phyloP scores from a whole-genome alignment of 768 basidiomycete genomes.

The Boletus rufocinnamomeus region DNA sequence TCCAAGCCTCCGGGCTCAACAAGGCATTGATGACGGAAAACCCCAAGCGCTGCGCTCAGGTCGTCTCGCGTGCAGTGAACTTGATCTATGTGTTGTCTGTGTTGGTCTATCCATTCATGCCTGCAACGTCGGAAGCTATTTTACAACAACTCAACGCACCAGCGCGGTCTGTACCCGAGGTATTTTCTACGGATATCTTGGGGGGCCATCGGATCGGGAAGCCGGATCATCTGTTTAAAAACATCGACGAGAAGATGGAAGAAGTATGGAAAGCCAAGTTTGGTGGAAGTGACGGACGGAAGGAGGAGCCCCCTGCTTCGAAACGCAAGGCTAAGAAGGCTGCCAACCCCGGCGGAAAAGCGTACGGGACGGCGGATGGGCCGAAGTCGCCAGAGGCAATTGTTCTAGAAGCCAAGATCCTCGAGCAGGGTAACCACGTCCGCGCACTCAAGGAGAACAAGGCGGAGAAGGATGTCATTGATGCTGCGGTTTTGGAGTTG shows the following conservation, averaged over 20 bases:
- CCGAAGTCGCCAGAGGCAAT: constrained; percentile 74
- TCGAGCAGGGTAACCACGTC: constrained; percentile 74
- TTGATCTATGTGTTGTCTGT: constrained; percentile 89
- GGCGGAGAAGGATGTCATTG: constrained; percentile 45
- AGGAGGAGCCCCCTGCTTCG: constrained; percentile 46
- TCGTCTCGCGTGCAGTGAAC: constrained; percentile 87
- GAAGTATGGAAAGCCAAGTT: constrained; percentile 81
- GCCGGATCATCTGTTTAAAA: constrained; percentile 90
- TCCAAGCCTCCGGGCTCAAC: constrained; percentile 90
- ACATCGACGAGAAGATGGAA: constrained; percentile 89
- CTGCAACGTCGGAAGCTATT: constrained; percentile 79
- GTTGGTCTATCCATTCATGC: constrained; percentile 95
- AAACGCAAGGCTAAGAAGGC: constrained; percentile 59
- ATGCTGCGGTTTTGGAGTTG: constrained; percentile 57
- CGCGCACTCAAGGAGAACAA: constrained; percentile 61
- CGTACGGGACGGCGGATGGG: constrained; percentile 41
- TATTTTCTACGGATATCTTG: constrained; percentile 78
- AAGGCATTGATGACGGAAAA: constrained; percentile 83
- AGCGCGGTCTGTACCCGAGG: constrained; percentile 72
- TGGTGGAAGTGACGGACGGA: constrained; percentile 57
- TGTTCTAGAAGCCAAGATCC: constrained; percentile 72
- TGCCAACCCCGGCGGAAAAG: constrained; percentile 48
- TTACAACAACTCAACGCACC: constrained; percentile 89
- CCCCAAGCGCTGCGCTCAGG: constrained; percentile 85
- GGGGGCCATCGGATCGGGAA: constrained; percentile 82